A percentile compares a stretch with the other conserved stretches of the same genome.
Evolutionary conservation across 768 basidiomycete genomes (phyloP).

Genomic region (Naganishia randhawae): DNA sequence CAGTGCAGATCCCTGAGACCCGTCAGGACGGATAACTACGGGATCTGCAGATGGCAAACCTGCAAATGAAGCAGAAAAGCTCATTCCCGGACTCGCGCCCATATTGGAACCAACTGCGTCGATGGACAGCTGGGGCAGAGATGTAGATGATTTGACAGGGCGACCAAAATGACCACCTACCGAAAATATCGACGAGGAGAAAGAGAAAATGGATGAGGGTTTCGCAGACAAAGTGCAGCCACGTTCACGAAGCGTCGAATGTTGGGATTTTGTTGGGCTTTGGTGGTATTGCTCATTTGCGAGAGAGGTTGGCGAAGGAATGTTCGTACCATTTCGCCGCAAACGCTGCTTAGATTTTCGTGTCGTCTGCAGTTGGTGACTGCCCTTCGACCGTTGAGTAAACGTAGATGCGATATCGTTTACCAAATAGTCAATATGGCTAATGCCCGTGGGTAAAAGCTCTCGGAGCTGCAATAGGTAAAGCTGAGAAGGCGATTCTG

Average conservation of each 20-base stretch:
- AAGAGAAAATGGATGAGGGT: conserved; percentile 16
- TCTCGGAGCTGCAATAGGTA: conserved; percentile 19
- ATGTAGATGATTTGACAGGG: conserved; percentile 9
- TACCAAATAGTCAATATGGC: conserved; percentile 13
- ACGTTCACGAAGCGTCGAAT: neutral
- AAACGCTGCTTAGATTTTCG: neutral
- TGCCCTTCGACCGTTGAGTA: neutral
- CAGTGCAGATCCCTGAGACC: neutral
- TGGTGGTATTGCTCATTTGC: too few species aligned
- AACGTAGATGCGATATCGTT: conserved; percentile 15
- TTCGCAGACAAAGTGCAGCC: conserved; percentile 5
- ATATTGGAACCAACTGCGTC: neutral
- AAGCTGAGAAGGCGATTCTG: conserved; percentile 11
- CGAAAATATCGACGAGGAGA: conserved; percentile 13
- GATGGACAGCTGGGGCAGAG: conserved; percentile 7
- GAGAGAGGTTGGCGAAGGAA: neutral
- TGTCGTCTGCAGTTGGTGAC: neutral
- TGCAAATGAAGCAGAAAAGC: neutral
- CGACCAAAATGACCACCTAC: neutral
- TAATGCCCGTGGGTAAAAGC: conserved; percentile 12
- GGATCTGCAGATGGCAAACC: neutral
- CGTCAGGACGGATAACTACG: neutral
- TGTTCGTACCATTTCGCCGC: neutral
- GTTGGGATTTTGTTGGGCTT: conserved; percentile 14
- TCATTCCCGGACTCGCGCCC: neutral